A percentile compares a stretch with the other conserved stretches of the same genome.
Evolutionary conservation across 805 yeast species (phyloP).

Genomic region (Yarrowia osloensis): DNA sequence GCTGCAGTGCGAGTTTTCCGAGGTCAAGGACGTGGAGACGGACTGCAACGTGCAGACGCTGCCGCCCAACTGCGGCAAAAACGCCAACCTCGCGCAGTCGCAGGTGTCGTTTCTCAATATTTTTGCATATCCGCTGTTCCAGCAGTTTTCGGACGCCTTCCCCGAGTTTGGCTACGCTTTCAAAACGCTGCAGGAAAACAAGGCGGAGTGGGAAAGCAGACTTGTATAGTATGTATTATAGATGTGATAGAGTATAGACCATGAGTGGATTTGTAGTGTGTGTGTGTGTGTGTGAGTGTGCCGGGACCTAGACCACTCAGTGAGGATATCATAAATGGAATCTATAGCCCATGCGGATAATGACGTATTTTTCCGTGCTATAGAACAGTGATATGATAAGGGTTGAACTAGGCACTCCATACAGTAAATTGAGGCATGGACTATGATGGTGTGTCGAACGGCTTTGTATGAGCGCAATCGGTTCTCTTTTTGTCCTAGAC

Average conservation of each 20-base stretch:
- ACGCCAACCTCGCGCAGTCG: conserved; percentile 54
- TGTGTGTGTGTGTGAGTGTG: background rate
- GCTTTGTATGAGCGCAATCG: too few relatives aligned
- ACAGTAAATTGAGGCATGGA: too few relatives aligned
- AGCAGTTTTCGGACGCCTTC: conserved; percentile 58
- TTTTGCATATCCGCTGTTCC: conserved; percentile 78
- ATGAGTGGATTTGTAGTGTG: background rate
- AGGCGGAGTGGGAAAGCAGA: conserved; percentile 27
- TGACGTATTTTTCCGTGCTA: background rate
- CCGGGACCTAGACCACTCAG: too few relatives aligned
- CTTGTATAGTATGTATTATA: conserved; percentile 30
- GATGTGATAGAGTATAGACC: conserved; percentile 18
- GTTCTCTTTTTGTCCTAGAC: too few relatives aligned
- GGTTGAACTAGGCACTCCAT: too few relatives aligned
- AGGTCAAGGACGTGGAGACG: conserved; percentile 58
- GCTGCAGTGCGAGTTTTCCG: conserved; percentile 75
- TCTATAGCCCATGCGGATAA: background rate
- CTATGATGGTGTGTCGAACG: too few relatives aligned
- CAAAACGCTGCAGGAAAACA: conserved; percentile 19
- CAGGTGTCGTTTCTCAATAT: conserved; percentile 82
- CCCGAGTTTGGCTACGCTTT: conserved; percentile 45
- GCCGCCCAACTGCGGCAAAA: conserved; percentile 31
- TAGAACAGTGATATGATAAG: too few relatives aligned
- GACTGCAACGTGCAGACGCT: conserved; percentile 38
- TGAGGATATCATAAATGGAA: background rate